phyloP scores from a whole-genome alignment of 805 yeast genomes.

The Ogataea methanolica region DNA sequence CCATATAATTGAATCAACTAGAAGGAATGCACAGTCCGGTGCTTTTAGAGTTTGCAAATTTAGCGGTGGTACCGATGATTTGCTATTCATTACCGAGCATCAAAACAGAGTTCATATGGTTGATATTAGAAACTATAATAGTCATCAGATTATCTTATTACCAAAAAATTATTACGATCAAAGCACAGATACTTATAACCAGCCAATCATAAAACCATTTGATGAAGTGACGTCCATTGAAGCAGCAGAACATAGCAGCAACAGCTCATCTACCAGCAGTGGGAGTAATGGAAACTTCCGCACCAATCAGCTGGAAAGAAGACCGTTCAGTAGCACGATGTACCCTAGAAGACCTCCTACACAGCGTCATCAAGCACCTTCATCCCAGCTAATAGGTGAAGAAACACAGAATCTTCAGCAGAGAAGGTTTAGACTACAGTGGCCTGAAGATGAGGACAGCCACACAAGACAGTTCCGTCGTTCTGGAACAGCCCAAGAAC shows the following conservation, averaged over 20 bases:
- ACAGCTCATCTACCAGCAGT: background rate
- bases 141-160: slow-evolving; percentile 71
- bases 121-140: slow-evolving; percentile 67
- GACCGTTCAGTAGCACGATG: no score
- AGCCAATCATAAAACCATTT: slow-evolving; percentile 26
- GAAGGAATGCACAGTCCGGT: slow-evolving; percentile 43
- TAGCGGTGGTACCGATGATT: slow-evolving; percentile 65
- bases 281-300: background rate
- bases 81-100: slow-evolving; percentile 76
- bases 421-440: no score
- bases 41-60: slow-evolving; percentile 44
- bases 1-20: slow-evolving; percentile 53
- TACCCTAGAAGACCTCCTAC: no score
- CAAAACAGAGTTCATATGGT: slow-evolving; percentile 82
- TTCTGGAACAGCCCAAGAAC: background rate
- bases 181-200: slow-evolving; percentile 15
- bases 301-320: background rate
- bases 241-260: background rate
- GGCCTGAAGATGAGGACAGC: no score
- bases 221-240: slow-evolving; percentile 20
- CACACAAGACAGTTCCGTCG: no score
- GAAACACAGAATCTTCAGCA: background rate
- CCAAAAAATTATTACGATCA: slow-evolving; percentile 36
- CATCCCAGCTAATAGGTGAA: no score
- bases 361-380: no score